Evolutionary conservation across 1,139 yeast genomes (phyloP), one percentile per base, ranked within the genome.

Genomic region (Casaregolazyma lundiana): DNA sequence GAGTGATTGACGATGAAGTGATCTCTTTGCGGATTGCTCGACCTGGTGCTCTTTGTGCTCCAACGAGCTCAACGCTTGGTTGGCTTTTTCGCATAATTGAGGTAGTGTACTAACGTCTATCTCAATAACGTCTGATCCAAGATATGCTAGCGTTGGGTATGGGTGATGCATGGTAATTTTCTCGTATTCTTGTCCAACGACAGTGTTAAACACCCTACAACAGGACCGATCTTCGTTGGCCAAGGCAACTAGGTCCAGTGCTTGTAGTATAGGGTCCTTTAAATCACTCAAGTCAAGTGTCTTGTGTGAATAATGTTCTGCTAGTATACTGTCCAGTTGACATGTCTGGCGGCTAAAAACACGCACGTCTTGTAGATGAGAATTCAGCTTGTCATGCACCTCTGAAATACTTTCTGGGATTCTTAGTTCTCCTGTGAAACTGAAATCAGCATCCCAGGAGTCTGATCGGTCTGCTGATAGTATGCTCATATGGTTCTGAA

Each of bases 401-500:
- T 45, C 30, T 1, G 46, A 35, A 13, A 48, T 41, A 3, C 39
- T 37, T 3, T 41, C 38, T 7, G 53, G 50, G 37, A 54, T 50
- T n/a, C 22, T 34, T 4, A 53, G 38, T 6, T 54, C 58, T 4
- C 54, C 59, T 4, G 45, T 40, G 32, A 54, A 54, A 40, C 55
- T 39, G 39, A 53, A 54, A 41, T 57, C 60, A 32, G 55, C 58
- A 36, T 57, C 60, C 60, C 60, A 57, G 47, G 49, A 49, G 21
- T 56, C 60, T 11, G 53, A 44, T 24, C 26, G 19, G 43, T 40
- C 43, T 19, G 37, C 43, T n/a, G 35, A 19, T 18, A 40, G 24
- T 7, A 40, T n/a, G 22, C 43, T 21, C 30, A 40, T 32, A 9
- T 36, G 17, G 24, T 11, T n/a, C 8, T 7, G 32, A n/a, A 9